These are phyloP conservation scores for Craterostigma plantagineum DNA, from an alignment of 257 asterid genomes.

Conservation along the genomic window DNA sequence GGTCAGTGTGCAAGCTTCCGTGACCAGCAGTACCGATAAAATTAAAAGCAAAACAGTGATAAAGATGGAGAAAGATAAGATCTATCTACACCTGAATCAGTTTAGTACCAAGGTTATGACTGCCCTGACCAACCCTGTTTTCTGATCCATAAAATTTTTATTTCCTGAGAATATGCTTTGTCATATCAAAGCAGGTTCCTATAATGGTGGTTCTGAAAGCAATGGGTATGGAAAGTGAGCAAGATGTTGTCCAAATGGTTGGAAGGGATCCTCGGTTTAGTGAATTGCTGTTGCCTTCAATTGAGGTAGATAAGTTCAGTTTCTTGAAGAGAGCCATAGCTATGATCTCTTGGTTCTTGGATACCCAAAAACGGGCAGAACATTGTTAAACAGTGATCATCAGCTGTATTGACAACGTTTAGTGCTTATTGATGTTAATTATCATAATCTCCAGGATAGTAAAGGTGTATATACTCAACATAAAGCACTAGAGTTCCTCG, in stretches of 20 bases:
- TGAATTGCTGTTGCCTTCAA: constrained; percentile 77
- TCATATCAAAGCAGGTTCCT: constrained; percentile 51
- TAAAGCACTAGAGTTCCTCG: constrained; percentile 74
- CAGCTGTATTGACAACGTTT: constrained; percentile 5
- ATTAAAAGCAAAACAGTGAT: constrained; percentile 67
- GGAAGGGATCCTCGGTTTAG: constrained; percentile 93
- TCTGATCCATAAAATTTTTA: constrained; percentile 5
- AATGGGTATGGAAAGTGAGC: constrained; percentile 98
- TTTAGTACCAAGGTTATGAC: constrained; percentile 47
- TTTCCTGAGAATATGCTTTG: not conserved
- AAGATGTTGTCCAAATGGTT: constrained; percentile 93
- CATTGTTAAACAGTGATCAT: too few relatives aligned
- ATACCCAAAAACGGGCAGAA: too few relatives aligned
- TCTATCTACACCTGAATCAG: constrained; percentile 51
- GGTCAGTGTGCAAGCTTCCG: constrained; percentile 93
- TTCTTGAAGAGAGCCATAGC: not conserved
- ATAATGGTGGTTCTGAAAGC: constrained; percentile 86
- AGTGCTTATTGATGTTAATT: constrained; percentile 9
- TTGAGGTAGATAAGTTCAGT: constrained; percentile 35
- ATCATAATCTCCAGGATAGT: too few relatives aligned
- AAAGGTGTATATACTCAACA: constrained; percentile 45
- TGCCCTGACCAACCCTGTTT: constrained; percentile 8
- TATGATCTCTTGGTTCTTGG: not conserved
- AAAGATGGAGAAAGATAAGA: constrained; percentile 78
- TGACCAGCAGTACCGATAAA: constrained; percentile 61